Percentiles rank a stretch among this genome's conserved stretches.
These are phyloP conservation scores for Gryganskiella cystojenkinii DNA, from an alignment of 192 early-diverging fungal genomes.

Conservation along the genomic window DNA sequence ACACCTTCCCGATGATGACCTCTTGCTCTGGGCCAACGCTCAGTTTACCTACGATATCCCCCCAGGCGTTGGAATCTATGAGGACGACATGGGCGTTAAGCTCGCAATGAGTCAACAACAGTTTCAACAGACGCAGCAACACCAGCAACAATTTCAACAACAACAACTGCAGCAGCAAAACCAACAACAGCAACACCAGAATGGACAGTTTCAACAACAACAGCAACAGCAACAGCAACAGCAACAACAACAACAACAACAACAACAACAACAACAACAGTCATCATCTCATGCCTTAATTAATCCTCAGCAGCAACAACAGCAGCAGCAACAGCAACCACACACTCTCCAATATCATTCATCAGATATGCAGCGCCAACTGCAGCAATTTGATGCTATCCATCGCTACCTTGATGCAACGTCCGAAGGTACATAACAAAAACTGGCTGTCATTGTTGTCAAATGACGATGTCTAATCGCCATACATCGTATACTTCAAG, in stretches of 20 bases:
- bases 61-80: slow-evolving; percentile 43
- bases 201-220: slow-evolving; percentile 17
- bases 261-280: slow-evolving; percentile 19
- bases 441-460: slow-evolving; percentile 6
- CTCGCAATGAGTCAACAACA: slow-evolving; percentile 43
- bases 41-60: slow-evolving; percentile 50
- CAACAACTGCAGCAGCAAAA: slow-evolving; percentile 14
- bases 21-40: slow-evolving; percentile 46
- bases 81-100: slow-evolving; percentile 45
- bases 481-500: background rate
- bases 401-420: slow-evolving; percentile 46
- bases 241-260: slow-evolving; percentile 15
- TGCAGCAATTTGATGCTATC: slow-evolving; percentile 52
- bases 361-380: slow-evolving; percentile 25
- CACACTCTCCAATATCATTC: slow-evolving; percentile 26
- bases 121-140: slow-evolving; percentile 33
- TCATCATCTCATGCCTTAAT: no score
- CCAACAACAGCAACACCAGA: slow-evolving; percentile 20
- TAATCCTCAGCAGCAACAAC: no score
- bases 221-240: slow-evolving; percentile 15
- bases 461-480: background rate
- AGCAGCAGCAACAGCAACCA: slow-evolving; percentile 14
- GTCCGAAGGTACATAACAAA: slow-evolving; percentile 21
- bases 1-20: slow-evolving; percentile 39
- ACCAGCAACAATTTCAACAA: slow-evolving; percentile 16